Evolutionary conservation across 192 early-diverging fungal genomes (phyloP).

Genomic region (Tieghemiomyces parasiticus): DNA sequence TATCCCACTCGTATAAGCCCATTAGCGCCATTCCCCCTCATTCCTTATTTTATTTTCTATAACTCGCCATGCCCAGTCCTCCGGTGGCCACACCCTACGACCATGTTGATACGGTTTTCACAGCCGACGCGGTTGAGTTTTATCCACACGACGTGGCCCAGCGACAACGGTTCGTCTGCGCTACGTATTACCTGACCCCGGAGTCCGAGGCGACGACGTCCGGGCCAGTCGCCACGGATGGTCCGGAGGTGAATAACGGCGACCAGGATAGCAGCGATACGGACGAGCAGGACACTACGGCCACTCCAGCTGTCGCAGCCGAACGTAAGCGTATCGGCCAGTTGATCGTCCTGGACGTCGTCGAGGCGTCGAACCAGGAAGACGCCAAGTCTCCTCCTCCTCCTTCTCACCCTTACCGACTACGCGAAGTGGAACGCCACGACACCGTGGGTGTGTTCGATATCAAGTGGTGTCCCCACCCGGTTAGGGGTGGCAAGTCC

Average conservation of each 20-base stretch:
- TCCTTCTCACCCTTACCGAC: background rate
- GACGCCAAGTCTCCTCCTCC: background rate
- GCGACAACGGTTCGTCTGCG: background rate
- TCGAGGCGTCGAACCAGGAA: background rate
- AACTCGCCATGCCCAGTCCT: too few relatives aligned
- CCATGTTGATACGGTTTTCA: slow-evolving; percentile 4
- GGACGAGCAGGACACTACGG: too few relatives aligned
- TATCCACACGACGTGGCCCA: background rate
- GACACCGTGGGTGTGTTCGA: slow-evolving; percentile 53
- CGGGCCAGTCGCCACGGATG: too few relatives aligned
- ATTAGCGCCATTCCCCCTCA: too few relatives aligned
- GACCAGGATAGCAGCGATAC: too few relatives aligned
- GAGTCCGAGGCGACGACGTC: background rate
- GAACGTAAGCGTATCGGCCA: background rate
- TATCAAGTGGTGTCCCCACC: slow-evolving; percentile 52
- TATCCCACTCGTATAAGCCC: too few relatives aligned
- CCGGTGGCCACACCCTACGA: too few relatives aligned
- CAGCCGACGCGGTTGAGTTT: slow-evolving; percentile 7
- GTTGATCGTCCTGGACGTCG: slow-evolving; percentile 5
- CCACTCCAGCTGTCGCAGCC: background rate
- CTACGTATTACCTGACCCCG: slow-evolving; percentile 5
- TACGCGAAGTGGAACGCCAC: slow-evolving; percentile 29
- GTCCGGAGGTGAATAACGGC: too few relatives aligned
- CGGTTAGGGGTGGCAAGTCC: slow-evolving; percentile 24
- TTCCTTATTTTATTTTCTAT: too few relatives aligned